Conservation (phyloP, 2,329 filamentous ascomycete species). For the Acarospora socialis region DNA sequence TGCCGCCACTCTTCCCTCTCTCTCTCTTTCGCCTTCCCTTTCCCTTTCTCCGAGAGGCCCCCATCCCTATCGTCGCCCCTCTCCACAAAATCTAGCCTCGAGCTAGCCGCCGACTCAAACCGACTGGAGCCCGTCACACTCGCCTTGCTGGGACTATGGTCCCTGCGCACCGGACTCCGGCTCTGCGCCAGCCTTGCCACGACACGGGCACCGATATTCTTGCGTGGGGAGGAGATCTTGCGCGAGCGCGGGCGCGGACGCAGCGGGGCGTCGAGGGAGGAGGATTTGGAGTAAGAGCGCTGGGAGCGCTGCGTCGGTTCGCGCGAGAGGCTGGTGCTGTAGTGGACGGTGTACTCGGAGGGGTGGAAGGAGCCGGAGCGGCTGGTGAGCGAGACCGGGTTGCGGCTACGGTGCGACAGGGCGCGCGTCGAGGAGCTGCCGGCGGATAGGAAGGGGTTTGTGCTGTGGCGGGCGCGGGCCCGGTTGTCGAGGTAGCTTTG, state of each 20-base stretch:
- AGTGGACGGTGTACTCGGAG: background rate
- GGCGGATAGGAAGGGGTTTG: conserved; percentile 9
- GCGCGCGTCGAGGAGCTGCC: conserved; percentile 5
- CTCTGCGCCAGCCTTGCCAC: too few relatives aligned
- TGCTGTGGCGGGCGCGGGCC: conserved; percentile 2
- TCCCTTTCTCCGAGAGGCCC: too few relatives aligned
- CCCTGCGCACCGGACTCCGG: too few relatives aligned
- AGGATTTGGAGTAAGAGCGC: conserved; percentile 6
- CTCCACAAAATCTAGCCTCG: too few relatives aligned
- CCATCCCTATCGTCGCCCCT: too few relatives aligned
- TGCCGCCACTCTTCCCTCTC: too few relatives aligned
- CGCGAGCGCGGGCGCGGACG: background rate
- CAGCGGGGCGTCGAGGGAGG: conserved; percentile 4
- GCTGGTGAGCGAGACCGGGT: background rate
- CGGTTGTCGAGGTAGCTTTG: too few relatives aligned
- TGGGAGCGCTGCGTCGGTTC: background rate
- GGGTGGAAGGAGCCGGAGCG: background rate
- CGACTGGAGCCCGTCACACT: conserved; percentile 3
- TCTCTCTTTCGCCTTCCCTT: too few relatives aligned
- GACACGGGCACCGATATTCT: conserved; percentile 4
- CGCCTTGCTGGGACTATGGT: conserved; percentile 4
- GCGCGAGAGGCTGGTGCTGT: background rate
- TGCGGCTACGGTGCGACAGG: conserved; percentile 2
- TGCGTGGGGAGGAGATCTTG: conserved; percentile 2
- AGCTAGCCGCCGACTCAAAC: conserved; percentile 6